Evolutionary conservation across 2,329 filamentous ascomycete genomes (phyloP).

Genomic region (Sporothrix dimorphospora): DNA sequence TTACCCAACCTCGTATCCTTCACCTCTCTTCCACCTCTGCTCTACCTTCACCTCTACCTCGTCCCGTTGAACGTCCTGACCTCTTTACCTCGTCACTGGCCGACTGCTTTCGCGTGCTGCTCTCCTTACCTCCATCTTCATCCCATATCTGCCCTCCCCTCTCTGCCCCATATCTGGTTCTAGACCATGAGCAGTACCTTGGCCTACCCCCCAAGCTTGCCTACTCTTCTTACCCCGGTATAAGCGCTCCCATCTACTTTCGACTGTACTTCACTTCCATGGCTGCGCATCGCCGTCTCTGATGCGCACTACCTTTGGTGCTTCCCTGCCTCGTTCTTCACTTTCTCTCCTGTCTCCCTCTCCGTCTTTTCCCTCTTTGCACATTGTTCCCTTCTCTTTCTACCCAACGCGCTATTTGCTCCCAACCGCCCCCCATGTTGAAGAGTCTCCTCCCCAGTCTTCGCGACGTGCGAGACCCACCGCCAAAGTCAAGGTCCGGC

Average conservation of each 20-base stretch:
- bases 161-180: conserved; percentile 8
- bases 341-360: not conserved
- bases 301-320: conserved; percentile 16
- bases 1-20: conserved; percentile 25
- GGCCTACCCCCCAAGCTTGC: not conserved
- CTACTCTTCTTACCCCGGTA: not conserved
- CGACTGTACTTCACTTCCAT: not conserved
- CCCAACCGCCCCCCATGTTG: conserved; percentile 34
- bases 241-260: conserved; percentile 17
- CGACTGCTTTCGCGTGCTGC: not conserved
- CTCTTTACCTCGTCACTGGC: conserved; percentile 4
- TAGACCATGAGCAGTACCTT: conserved; percentile 21
- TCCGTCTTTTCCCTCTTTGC: not conserved
- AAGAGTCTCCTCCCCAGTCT: conserved; percentile 37
- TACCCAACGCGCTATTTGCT: not conserved
- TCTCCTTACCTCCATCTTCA: not conserved
- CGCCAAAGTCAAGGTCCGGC: conserved; percentile 39
- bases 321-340: not conserved
- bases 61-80: not conserved
- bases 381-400: not conserved
- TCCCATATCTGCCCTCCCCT: not conserved
- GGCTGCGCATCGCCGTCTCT: conserved; percentile 20
- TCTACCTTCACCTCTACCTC: not conserved
- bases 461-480: conserved; percentile 37
- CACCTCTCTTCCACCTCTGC: conserved; percentile 19